A percentile compares a stretch with the other conserved stretches of the same genome.
Evolutionary conservation across 495 filamentous ascomycete genomes (phyloP).

Genomic region (Haplographium delicatum): DNA sequence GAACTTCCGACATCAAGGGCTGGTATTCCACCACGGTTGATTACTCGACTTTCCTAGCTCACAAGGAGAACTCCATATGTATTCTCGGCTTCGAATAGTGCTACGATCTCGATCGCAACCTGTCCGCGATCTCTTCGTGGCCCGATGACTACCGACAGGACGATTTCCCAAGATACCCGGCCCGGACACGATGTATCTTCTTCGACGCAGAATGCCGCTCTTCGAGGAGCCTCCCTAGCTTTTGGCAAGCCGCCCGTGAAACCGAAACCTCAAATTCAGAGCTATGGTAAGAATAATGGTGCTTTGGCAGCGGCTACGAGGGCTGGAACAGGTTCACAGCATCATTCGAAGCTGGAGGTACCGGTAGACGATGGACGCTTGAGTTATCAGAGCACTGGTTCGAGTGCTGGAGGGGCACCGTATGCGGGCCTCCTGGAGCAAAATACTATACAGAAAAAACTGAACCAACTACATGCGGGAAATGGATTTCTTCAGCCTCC

Average conservation of each 20-base stretch:
- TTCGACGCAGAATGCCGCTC: constrained; percentile 9
- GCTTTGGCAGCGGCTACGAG: constrained; percentile 22
- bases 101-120: constrained; percentile 5
- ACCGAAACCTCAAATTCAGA: constrained; percentile 20
- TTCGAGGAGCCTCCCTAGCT: constrained; percentile 21
- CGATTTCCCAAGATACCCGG: not conserved
- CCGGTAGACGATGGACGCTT: not conserved
- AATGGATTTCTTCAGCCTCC: constrained; percentile 13
- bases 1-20: no score
- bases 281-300: constrained; percentile 14
- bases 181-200: not conserved
- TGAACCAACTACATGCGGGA: constrained; percentile 12
- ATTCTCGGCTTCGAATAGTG: constrained; percentile 3
- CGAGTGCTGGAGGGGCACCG: constrained; percentile 4
- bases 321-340: constrained; percentile 1
- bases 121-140: constrained; percentile 12
- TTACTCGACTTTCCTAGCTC: no score
- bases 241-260: constrained; percentile 24
- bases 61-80: constrained; percentile 4
- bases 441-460: constrained; percentile 3
- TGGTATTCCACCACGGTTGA: no score
- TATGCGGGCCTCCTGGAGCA: constrained; percentile 5
- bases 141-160: constrained; percentile 10
- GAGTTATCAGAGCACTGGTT: constrained; percentile 14
- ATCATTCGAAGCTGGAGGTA: not conserved